These are phyloP conservation scores for Cynanchum wilfordii DNA, from an alignment of 257 asterid species.

Conservation along the genomic window DNA sequence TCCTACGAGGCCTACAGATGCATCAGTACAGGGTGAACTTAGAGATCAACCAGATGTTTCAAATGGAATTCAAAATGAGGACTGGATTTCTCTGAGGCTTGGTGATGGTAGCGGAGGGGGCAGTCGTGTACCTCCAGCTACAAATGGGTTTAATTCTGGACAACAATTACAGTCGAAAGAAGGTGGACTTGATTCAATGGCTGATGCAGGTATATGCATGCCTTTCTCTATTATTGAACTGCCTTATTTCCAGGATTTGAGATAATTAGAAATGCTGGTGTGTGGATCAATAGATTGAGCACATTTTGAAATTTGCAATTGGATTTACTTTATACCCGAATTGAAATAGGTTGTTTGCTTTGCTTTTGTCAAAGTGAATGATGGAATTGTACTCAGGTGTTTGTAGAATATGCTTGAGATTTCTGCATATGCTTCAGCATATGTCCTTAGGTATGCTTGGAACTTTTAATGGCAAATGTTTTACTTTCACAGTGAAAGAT, in stretches of 20 bases:
- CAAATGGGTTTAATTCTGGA: conserved; percentile 40
- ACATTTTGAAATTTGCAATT: not conserved
- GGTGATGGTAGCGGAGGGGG: conserved; percentile 60
- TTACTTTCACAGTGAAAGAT: not conserved
- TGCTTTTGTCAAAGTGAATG: not conserved
- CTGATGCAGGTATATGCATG: conserved; percentile 48
- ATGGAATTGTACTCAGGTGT: not conserved
- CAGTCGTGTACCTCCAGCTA: conserved; percentile 37
- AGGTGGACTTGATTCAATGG: conserved; percentile 46
- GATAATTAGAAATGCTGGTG: not conserved
- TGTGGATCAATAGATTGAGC: not conserved
- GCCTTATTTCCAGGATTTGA: not conserved
- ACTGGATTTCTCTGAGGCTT: conserved; percentile 85
- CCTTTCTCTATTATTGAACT: not conserved
- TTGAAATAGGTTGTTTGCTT: not conserved
- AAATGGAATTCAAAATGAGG: conserved; percentile 63
- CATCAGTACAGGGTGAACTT: conserved; percentile 47
- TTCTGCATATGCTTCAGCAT: not conserved
- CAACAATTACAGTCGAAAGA: conserved; percentile 46
- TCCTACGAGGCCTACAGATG: conserved; percentile 73
- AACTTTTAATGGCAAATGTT: not conserved
- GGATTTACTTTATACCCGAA: not conserved
- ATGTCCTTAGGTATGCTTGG: not conserved
- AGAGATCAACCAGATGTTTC: conserved; percentile 53
- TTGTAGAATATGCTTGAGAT: not conserved